Base-by-base conservation (phyloP, 345 rosid genomes). In the Brassica nigra region DNA sequence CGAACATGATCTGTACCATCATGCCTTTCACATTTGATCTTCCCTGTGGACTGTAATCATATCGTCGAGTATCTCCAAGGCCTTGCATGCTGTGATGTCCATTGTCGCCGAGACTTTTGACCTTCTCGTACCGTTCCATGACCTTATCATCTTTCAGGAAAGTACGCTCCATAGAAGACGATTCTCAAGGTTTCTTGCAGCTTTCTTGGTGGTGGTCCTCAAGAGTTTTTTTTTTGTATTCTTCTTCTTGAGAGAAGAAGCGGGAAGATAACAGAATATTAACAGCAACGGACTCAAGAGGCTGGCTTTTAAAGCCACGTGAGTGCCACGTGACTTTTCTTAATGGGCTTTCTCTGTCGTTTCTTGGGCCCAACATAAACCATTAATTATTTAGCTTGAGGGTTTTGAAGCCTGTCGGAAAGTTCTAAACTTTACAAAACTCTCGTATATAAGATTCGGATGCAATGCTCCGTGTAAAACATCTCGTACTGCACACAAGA, bases 401-500 rank as follows among this genome's bases (percentile, higher is more conserved):
- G 49, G 49, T 42, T 61, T 33, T n/a, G n/a, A n/a, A n/a, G n/a
- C 49, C 47, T 44, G 52, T 44, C 15, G 52, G n/a, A 39, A 8
- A 2, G 47, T 39, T 39, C 36, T 39, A 8, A 39, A 39, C 11
- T 39, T 39, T 8, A 39, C 12, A 39, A 39, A 39, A 2, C 12
- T 39, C 9, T 36, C 66, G 62, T 59, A 58, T 31, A 52, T 74
- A 68, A 15, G 12, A 74, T 68, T 16, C 9, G 28, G 79, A 28
- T 15, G 9, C 3, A 2, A 44, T 62, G 64, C 78, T 74, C 69
- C 70, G 63, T 54, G 5, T 0, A 79, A 52, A 74, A 74, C 23
- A 68, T 79, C 82, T 61, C 9, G 57, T 52, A 79, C 82, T 47
- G 29, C 75, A 29, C 7, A 61, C 20, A 80, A 36, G 15, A 61